Evolutionary conservation across 352 stramenopile genomes (phyloP).

Genomic region (Globisporangium perplexum): DNA sequence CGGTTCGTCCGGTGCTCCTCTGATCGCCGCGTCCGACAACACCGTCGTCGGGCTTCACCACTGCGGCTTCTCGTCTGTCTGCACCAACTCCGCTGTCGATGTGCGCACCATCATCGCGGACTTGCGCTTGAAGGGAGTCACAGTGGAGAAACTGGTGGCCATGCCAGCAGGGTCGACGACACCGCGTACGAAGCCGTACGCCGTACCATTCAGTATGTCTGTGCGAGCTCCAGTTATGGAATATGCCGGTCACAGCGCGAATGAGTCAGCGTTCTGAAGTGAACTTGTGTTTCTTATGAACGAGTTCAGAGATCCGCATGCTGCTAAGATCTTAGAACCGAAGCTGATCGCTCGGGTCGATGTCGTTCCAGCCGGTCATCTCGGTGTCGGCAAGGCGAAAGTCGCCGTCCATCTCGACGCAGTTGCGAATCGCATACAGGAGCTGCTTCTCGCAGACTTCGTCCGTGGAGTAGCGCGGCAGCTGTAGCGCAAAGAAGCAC

Average conservation of each 20-base stretch:
- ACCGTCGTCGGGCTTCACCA: constrained; percentile 48
- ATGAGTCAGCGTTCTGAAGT: too few relatives aligned
- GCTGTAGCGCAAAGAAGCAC: constrained; percentile 81
- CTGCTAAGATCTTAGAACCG: not conserved
- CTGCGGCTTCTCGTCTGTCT: constrained; percentile 28
- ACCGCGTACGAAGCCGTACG: not conserved
- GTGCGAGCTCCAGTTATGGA: too few relatives aligned
- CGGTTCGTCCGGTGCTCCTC: constrained; percentile 40
- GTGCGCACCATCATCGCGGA: constrained; percentile 32
- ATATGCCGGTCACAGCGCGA: too few relatives aligned
- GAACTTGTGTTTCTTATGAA: too few relatives aligned
- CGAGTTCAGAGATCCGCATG: too few relatives aligned
- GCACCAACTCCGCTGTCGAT: constrained; percentile 36
- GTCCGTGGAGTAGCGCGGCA: constrained; percentile 76
- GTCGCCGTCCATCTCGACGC: constrained; percentile 86
- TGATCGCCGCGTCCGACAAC: constrained; percentile 37
- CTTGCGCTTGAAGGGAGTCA: constrained; percentile 26
- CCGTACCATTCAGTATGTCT: too few relatives aligned
- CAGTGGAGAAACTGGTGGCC: constrained; percentile 26
- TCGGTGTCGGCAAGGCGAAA: constrained; percentile 81
- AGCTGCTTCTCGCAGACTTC: constrained; percentile 61
- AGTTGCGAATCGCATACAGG: constrained; percentile 84
- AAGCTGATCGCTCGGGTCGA: constrained; percentile 7
- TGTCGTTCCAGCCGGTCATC: constrained; percentile 7
- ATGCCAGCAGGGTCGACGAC: not conserved